These are phyloP conservation scores for Striga hermonthica DNA, from an alignment of 305 asterid species.

Conservation along the genomic window DNA sequence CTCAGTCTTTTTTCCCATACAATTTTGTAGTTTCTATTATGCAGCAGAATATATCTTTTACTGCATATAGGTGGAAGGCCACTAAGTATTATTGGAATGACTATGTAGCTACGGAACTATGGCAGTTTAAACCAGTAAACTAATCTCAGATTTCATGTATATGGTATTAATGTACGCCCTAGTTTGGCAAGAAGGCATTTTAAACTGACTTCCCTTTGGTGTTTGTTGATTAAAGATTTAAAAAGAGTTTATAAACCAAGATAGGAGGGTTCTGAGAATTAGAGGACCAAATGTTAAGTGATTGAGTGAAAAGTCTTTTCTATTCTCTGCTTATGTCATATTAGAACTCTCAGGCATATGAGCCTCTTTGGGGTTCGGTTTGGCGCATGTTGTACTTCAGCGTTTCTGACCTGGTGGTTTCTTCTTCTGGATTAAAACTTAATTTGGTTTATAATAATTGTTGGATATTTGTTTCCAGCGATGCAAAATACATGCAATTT, in stretches of 20 bases:
- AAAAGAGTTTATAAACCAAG: too few relatives aligned
- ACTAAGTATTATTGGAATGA: neutral
- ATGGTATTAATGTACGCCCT: conserved; percentile 10
- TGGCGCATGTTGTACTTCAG: neutral
- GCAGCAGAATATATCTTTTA: neutral
- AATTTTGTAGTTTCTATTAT: conserved; percentile 2
- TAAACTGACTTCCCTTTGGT: too few relatives aligned
- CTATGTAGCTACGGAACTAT: neutral
- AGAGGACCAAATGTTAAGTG: too few relatives aligned
- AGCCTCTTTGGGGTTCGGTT: conserved; percentile 8
- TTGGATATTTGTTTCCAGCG: conserved; percentile 48
- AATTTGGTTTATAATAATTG: conserved; percentile 23
- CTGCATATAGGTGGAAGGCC: neutral
- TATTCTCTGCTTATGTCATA: neutral
- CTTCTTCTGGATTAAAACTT: conserved; percentile 28
- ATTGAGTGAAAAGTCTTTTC: too few relatives aligned
- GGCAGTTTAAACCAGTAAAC: neutral
- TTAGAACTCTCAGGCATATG: neutral
- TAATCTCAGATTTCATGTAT: neutral
- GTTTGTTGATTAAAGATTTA: too few relatives aligned
- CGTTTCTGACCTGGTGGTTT: conserved; percentile 11
- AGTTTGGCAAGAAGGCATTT: conserved; percentile 9
- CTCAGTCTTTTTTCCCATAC: neutral
- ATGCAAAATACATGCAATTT: conserved; percentile 80
- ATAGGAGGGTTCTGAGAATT: too few relatives aligned